These are phyloP conservation scores for Microsporum ferrugineum DNA, from an alignment of 2,329 filamentous ascomycete species.

Conservation along the genomic window DNA sequence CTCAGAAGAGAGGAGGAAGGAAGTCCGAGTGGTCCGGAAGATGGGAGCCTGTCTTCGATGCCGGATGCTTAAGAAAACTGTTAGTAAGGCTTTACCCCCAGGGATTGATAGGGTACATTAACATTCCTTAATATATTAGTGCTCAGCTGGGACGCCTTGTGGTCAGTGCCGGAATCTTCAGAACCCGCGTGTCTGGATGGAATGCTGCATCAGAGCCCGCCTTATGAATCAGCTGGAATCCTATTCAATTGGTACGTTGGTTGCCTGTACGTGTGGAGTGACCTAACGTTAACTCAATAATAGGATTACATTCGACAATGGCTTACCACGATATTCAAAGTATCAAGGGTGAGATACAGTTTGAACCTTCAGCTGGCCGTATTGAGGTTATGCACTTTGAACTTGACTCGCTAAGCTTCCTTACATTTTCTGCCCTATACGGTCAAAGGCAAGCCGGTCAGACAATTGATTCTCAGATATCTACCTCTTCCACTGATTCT, in stretches of 20 bases:
- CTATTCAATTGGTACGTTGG: constrained; percentile 40
- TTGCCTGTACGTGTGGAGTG: not conserved
- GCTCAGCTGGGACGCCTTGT: constrained; percentile 50
- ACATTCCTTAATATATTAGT: constrained; percentile 22
- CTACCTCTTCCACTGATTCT: constrained; percentile 23
- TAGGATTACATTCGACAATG: constrained; percentile 41
- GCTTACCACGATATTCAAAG: constrained; percentile 42
- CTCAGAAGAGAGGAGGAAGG: constrained; percentile 44
- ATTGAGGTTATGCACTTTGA: constrained; percentile 48
- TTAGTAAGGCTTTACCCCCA: constrained; percentile 17
- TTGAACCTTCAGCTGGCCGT: constrained; percentile 39
- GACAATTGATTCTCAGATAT: constrained; percentile 31
- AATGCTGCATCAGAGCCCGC: constrained; percentile 47
- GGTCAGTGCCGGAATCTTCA: constrained; percentile 49
- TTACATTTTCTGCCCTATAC: constrained; percentile 37
- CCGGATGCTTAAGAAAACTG: constrained; percentile 53
- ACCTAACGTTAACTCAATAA: not conserved
- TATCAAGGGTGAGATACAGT: constrained; percentile 38
- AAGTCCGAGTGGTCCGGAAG: constrained; percentile 50
- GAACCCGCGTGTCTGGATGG: constrained; percentile 50
- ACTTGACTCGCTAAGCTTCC: constrained; percentile 35
- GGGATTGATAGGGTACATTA: constrained; percentile 1
- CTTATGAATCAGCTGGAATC: constrained; percentile 48
- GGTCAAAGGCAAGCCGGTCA: constrained; percentile 29
- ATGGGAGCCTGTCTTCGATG: constrained; percentile 51